Base-by-base conservation (phyloP, 805 yeast genomes). In the Pichia membranifaciens region DNA sequence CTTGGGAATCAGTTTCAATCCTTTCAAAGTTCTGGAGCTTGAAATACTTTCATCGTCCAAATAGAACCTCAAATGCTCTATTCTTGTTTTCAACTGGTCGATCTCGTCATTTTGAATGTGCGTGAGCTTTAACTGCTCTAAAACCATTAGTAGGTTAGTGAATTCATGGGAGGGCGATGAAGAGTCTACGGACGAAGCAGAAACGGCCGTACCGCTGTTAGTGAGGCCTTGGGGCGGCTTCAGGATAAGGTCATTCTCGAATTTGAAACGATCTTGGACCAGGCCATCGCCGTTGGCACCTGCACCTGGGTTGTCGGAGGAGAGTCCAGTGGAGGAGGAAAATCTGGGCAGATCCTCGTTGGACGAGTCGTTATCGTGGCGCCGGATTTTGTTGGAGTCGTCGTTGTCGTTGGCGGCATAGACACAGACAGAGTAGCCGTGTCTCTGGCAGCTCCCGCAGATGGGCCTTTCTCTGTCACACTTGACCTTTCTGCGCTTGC, bases 401-500 rank as follows among this genome's bases (percentile, higher is more conserved):
- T 37, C 44, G 36, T 18, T n/a, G 10, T 41, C 49, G 38, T 41
- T 21, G 25, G 20, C 20, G 15, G 46, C 36, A 37, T 51, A 51
- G 20, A 40, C 36, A 34, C 54, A 51, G 9, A 28, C 34, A n/a
- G 34, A 5, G 31, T 36, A 29, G 5, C 49, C 49, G 31, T 32
- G 41, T 9, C 34, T 38, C 39, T n/a, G 7, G 51, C 72, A 68
- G 2, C 67, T 56, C 0, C 66, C 63, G 50, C 72, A 68, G 15
- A 48, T 50, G 8, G 71, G 72, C 54, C 60, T 58, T 9, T 39
- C 45, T 22, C 68, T 54, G 48, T 67, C 70, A 54, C 72, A 68
- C 48, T 73, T 74, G 15, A 76, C 77, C 52, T 76, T 76, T 46
- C 78, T 61, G 54, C 71, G 66, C 49, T 78, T 67, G 55, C 81